Evolutionary conservation across 2,329 filamentous ascomycete genomes (phyloP).

Genomic region (Xylariaceae sp.): DNA sequence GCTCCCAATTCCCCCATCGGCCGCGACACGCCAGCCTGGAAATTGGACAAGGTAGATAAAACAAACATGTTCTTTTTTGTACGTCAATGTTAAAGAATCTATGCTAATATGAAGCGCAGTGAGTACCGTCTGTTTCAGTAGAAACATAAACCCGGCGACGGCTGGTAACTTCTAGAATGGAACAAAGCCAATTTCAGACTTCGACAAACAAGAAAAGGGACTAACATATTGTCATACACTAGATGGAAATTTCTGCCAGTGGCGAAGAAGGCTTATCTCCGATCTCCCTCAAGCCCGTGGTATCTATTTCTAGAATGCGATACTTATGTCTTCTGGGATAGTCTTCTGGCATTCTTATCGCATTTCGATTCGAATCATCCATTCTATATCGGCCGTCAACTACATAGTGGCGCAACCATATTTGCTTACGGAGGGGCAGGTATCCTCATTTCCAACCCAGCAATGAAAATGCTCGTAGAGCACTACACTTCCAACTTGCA

Average conservation of each 20-base stretch:
- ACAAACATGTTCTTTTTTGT: no score
- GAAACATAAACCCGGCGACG: no score
- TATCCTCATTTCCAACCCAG: conserved; percentile 14
- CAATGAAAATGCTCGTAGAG: conserved; percentile 11
- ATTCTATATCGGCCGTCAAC: conserved; percentile 15
- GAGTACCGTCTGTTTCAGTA: no score
- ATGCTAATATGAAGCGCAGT: no score
- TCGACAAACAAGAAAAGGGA: no score
- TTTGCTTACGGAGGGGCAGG: conserved; percentile 15
- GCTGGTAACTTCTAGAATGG: no score
- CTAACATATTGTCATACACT: no score
- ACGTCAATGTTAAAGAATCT: no score
- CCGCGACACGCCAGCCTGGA: conserved; percentile 14
- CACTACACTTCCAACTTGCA: not conserved
- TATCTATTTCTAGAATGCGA: conserved; percentile 15
- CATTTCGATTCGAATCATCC: conserved; percentile 7
- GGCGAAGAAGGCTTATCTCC: conserved; percentile 11
- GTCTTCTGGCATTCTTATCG: conserved; percentile 7
- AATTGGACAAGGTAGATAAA: conserved; percentile 16
- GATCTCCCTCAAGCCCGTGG: conserved; percentile 10
- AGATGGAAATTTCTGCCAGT: conserved; percentile 15
- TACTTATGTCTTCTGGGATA: conserved; percentile 13
- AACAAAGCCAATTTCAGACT: no score
- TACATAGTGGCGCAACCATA: conserved; percentile 2
- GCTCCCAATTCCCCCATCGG: conserved; percentile 10